Base-by-base conservation (phyloP, 495 filamentous ascomycete genomes). In the Penicillium maclennaniae region DNA sequence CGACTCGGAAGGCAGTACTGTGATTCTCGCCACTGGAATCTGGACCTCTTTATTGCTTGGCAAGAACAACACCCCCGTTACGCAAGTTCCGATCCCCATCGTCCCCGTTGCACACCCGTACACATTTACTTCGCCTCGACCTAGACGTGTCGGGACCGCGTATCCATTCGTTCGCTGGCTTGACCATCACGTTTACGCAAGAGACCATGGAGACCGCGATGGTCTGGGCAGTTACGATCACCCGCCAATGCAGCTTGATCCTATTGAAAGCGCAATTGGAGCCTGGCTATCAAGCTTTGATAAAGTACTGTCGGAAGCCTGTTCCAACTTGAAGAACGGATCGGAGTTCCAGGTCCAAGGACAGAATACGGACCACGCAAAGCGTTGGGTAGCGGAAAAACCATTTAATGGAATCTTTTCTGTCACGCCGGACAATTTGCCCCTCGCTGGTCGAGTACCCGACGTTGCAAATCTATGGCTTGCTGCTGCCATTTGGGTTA, bases 341-440 rank as follows among this genome's bases (percentile, higher is more conserved):
- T 6, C 28, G 0, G 16, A 57, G 1, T 61, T 61, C 43, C 41
- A 65, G 8, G 46, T 54, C 0, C 23, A 46, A 9, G 54, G 54
- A 19, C 36, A 7, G 2, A 36, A 25, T 23, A 9, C 43, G 10
- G 2, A 43, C 50, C n/a, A 8, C 17, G 6, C 40, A 56, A 5
- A 23, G 23, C 7, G 38, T 54, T 0, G 49, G 52, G n/a, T 56
- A 58, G 27, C 51, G 42, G 49, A 58, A 21, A 4, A 28, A 14
- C 58, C 58, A 3, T 70, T 67, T 49, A 72, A 72, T 47, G 69
- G 69, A 15, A 69, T 70, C 17, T 72, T 72, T 46, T 51, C 69
- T 1, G 66, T 72, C 49, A 72, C 69, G 4, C 69, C 69, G 3
- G 69, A 72, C 43, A 72, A 72, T 44, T 50, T 70, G 40, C 69